Conservation (phyloP, 73 alveolate genomes). For the Paramecium biaurelia region DNA sequence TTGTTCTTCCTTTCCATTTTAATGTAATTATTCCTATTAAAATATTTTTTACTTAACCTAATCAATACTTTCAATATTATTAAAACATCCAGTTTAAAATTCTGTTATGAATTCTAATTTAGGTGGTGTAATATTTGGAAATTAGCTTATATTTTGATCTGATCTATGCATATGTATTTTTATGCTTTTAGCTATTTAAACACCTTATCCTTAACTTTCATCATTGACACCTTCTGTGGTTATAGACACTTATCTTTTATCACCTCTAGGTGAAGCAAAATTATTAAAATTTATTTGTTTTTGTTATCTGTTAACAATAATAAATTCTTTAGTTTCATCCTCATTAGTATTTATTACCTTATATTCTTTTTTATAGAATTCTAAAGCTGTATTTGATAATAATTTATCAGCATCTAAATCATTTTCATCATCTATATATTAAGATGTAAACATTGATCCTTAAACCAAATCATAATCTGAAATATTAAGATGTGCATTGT, state of each 20-base stretch:
- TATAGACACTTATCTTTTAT: not conserved
- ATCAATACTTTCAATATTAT: not conserved
- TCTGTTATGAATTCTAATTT: not conserved
- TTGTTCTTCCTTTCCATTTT: not conserved
- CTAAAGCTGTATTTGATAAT: not conserved
- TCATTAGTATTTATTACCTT: not conserved
- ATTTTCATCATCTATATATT: not conserved
- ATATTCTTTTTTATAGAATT: not conserved
- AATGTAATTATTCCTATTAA: not conserved
- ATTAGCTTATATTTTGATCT: not conserved
- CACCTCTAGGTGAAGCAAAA: not conserved
- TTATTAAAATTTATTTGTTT: not conserved
- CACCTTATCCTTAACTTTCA: constrained; percentile 1
- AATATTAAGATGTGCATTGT: not conserved
- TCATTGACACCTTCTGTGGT: not conserved
- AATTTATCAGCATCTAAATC: constrained; percentile 30
- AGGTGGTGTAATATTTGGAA: not conserved
- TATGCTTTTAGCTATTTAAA: constrained; percentile 30
- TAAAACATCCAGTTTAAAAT: not conserved
- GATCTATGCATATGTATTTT: constrained; percentile 31
- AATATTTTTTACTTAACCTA: not conserved
- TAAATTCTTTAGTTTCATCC: constrained; percentile 46
- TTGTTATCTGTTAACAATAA: not conserved
- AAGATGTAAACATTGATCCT: constrained; percentile 19
- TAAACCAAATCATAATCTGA: constrained; percentile 32